Evolutionary conservation across 2,329 filamentous ascomycete species (phyloP), one percentile per base, ranked within the genome.

Genomic region (Fusarium sp.): DNA sequence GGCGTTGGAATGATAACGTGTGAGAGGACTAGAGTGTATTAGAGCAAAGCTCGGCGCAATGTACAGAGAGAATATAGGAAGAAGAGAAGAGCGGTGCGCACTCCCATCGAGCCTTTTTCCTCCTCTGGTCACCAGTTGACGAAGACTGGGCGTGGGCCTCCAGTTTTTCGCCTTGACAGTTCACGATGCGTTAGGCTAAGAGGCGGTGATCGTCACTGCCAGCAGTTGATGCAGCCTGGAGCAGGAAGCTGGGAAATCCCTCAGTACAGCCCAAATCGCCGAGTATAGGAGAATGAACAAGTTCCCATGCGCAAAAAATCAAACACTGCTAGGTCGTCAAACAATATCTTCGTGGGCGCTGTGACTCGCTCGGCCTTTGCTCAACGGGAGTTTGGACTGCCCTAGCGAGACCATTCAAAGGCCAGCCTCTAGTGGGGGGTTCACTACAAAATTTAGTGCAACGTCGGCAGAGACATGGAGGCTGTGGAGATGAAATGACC

Each of bases 1-100:
- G 65, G 75, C 75, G 59, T 77, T 65, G 57, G 78, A 81, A 54
- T 71, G 61, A 62, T 81, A 81, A 60, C 78, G 75, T 53, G 69
- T 68, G 55, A 75, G 67, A 51, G 77, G 71, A 70, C 78, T 80
- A 57, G 54, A 52, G 11, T 23, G 43, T 51, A 39, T 48, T 56
- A 58, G 45, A 67, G 57, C 47, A 58, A 58, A 44, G 65, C 56
- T 56, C 50, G 30, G 53, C 39, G 46, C 30, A 56, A 65, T 23
- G 40, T n/a, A 55, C 15, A 39, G 41, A 54, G 35, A 22, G 37
- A 45, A 41, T 19, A 46, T 33, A 46, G 27, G 54, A 44, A 52
- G 35, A 37, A 55, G 41, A 56, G 52, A 63, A 65, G 59, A 58
- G 60, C 54, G 35, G 27, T 43, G 68, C 77, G 59, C 67, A 78